Base-by-base conservation (phyloP, 257 asterid species). In the Ophiorrhiza pumila region DNA sequence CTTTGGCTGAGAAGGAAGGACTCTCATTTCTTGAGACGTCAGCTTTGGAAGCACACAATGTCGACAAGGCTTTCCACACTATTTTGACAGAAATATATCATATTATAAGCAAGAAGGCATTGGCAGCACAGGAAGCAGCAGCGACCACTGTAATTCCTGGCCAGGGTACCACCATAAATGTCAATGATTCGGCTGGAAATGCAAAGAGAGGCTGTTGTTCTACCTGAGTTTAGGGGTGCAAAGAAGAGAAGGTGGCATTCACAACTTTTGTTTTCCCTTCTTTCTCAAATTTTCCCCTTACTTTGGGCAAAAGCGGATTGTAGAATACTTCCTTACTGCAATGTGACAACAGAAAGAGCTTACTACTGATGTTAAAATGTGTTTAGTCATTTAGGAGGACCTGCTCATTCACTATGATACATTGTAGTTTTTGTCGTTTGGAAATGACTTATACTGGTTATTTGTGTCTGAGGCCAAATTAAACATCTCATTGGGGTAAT, bases 11-110 rank as follows among this genome's bases (percentile, higher is more conserved):
- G 85, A 88, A 83, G 83, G 96, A 90, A 82, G 95, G 92, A 18
- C 94, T 89, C 69, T 87, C 96, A 2, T 89, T 87, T 74, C 90
- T 90, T 18, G 96, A 90, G 83, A 90, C 96, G 0, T 90, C 96
- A 14, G 96, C 96, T 0, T 76, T 90, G 34, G 96, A 90, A 78
- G 91, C 96, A 57, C 68, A 34, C 65, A 90, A 90, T 35, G 63
- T 90, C 15, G 96, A 88, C 64, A 90, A 84, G 85, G 94, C 92
- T 34, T 90, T 90, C 77, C 92, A 86, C 74, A 85, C 90, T 73
- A 78, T 90, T 65, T 83, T 88, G 84, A 75, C 87, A 2, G 95
- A 87, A 52, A 90, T 88, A 71, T 85, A 88, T 68, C 92, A 86
- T 55, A 87, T 88, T 68, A 75, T 88, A 70, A 88, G 91, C 92